Evolutionary conservation across 345 rosid genomes (phyloP), one percentile per base, ranked within the genome.

Genomic region (Gynandropsis gynandra): DNA sequence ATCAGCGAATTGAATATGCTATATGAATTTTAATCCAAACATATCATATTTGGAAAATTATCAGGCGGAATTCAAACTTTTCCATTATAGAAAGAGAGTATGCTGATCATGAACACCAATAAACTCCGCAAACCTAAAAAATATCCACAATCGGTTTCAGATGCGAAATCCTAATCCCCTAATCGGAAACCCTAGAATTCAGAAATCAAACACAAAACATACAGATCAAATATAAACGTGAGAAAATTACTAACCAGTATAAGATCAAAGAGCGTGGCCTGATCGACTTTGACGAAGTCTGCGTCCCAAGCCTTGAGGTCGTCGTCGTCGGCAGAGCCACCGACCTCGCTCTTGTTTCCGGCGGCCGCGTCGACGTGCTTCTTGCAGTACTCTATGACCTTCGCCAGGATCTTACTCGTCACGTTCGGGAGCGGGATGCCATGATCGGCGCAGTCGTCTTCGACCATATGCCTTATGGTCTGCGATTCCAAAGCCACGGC

Each of bases 401-500:
- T 83, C 1, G 85, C 71, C 3, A 87, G 76, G 64, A 71, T 77
- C 76, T 51, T 45, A 31, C 87, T 69, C 29, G 87, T 72, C 40
- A 87, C 87, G 70, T 83, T 87, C 4, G 87, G 87, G 19, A 81
- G 55, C 2, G 93, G 96, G 35, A 81, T 87, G 19, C 73, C 79
- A 50, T 47, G 53, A 31, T 64, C 75, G 50, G 77, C 65, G 63
- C 89, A 81, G 44, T 74, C 75, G 41, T 68, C 73, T 52, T 83
- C 89, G 40, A 83, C 76, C 85, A 77, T 72, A 54, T 87, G 87
- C 61, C 73, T 80, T 8, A 87, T 77, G 40, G 85, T 83, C 67
- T 74, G 77, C 1, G 89, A 83, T 52, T 79, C 68, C 16, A 62
- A 13, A 0, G 89, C 96, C 24, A 83, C 87, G 27, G 34, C 60